Percentiles rank a stretch among this genome's conserved stretches.
phyloP scores from a whole-genome alignment of 805 yeast species.

The Yarrowia sp. region DNA sequence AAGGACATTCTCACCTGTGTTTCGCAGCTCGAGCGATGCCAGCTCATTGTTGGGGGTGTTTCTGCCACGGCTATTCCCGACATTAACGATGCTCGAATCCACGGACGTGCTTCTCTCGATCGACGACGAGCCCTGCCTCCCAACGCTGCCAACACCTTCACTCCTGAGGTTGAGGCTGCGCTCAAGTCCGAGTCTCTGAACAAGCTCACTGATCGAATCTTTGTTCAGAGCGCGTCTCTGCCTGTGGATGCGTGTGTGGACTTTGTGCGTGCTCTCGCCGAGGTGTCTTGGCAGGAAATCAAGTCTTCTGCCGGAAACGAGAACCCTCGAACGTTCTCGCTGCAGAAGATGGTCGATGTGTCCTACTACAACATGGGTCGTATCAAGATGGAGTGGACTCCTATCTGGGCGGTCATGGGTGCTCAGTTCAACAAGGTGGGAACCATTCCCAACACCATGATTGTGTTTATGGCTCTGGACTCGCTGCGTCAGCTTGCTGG shows the following conservation, averaged over 20 bases:
- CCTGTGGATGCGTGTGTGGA: constrained; percentile 81
- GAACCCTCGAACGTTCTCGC: constrained; percentile 85
- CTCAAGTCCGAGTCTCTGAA: constrained; percentile 38
- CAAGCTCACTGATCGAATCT: constrained; percentile 74
- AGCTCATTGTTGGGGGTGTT: constrained; percentile 80
- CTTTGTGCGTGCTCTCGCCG: constrained; percentile 82
- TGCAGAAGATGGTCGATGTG: constrained; percentile 94
- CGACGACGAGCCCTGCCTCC: constrained; percentile 22
- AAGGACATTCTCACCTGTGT: constrained; percentile 72
- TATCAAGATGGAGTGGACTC: constrained; percentile 94
- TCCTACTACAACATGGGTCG: constrained; percentile 97
- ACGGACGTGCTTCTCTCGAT: constrained; percentile 1
- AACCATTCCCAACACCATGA: constrained; percentile 67
- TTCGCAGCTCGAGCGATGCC: constrained; percentile 88
- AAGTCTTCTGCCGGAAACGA: constrained; percentile 77
- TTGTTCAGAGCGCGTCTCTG: constrained; percentile 73
- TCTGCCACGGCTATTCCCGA: constrained; percentile 84
- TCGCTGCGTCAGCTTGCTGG: constrained; percentile 88
- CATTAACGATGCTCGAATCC: constrained; percentile 65
- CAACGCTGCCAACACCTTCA: constrained; percentile 26
- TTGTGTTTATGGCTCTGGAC: constrained; percentile 88
- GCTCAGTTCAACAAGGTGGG: constrained; percentile 83
- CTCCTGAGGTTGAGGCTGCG: constrained; percentile 37
- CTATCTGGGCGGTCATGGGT: constrained; percentile 91
- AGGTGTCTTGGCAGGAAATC: constrained; percentile 86